Base-by-base conservation (phyloP, 768 basidiomycete species). In the Leccinum uliginosum region DNA sequence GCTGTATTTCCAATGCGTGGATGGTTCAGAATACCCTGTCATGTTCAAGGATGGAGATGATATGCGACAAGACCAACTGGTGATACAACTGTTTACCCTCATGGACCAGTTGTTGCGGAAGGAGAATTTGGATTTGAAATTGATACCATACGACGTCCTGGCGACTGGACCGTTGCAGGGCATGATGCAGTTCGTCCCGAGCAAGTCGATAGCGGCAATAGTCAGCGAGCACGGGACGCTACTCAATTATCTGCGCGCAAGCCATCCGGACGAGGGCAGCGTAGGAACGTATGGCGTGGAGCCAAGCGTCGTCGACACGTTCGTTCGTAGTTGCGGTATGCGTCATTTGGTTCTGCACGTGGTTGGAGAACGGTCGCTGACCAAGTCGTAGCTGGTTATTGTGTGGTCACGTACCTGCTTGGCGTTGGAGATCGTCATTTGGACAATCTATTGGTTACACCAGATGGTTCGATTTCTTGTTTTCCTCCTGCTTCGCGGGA, bases 41-140 rank as follows among this genome's bases (percentile, higher is more conserved):
- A 98, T 99, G 58, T 98, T 98, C 81, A 99, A 98, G 73, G 95
- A 98, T 63, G 97, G 97, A 14, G 97, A 98, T 68, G 97, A 99
- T 68, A 88, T 98, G 80, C 86, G 97, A 21, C 97, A 99, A 71
- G 97, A 99, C 69, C 97, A 99, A 71, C 83, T 99, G 35, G 95
- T 98, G 26, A 89, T 98, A 50, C 97, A 99, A 71, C 79, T 98
- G n/a, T 95, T 99, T 72, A 97, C 94, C 15, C 83, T 99, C 26
- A 99, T 99, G 97, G 94, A 99, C 68, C 81, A 90, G 49, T 73
- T 99, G 24, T 74, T 98, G 59, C 77, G 93, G 56, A 96, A 95
- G 73, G 97, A 98, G 75, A 97, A 97, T 68, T 71, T 99, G 52
- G 97, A 98, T 67, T 76, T 98, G 56, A 91, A 93, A 68, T 70